Evolutionary conservation across 2,329 filamentous ascomycete genomes (phyloP), one percentile per base, ranked within the genome.

Genomic region (Cercospora sp.): DNA sequence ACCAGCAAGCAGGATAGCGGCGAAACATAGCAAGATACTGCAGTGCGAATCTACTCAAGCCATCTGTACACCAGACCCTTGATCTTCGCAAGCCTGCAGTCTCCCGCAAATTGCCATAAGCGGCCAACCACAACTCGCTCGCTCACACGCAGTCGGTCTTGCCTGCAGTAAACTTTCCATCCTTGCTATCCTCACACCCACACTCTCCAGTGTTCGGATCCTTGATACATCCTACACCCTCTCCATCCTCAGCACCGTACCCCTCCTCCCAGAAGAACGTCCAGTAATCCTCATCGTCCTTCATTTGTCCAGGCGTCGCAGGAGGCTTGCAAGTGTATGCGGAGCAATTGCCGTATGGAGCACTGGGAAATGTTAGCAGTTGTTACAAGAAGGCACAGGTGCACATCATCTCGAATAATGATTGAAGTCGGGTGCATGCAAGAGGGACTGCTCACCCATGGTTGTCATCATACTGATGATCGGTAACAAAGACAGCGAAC

Each of bases 281-380:
- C 81, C 81, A 83, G 71, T 74, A 81, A 68, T 81, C 80, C 0
- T 72, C 72, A 18, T 77, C 71, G 6, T 70, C 51, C 21, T 76
- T 72, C 40, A 73, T 74, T 71, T 82, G 69, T 6, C 77, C 73
- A 2, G 72, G 69, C 9, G 65, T 72, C 0, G 76, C 77, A 0
- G 81, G 80, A 5, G 77, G 70, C 8, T 75, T 71, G 72, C 80
- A 82, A 1, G 79, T 82, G 71, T 82, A 83, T 1, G 81, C 80
- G 28, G 69, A 75, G 74, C 81, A 85, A 4, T 82, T 85, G 1
- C 83, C 83, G 72, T 85, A 85, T 2, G 82, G 82, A 2, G 78
- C 79, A n/a, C 62, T 58, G 49, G 51, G 10, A 49, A 28, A 10
- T 21, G 49, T 57, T 12, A 63, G 61, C 13, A 32, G 53, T 0